Base-by-base conservation (phyloP, 2,329 filamentous ascomycete genomes). In the Phialophora verrucosa region DNA sequence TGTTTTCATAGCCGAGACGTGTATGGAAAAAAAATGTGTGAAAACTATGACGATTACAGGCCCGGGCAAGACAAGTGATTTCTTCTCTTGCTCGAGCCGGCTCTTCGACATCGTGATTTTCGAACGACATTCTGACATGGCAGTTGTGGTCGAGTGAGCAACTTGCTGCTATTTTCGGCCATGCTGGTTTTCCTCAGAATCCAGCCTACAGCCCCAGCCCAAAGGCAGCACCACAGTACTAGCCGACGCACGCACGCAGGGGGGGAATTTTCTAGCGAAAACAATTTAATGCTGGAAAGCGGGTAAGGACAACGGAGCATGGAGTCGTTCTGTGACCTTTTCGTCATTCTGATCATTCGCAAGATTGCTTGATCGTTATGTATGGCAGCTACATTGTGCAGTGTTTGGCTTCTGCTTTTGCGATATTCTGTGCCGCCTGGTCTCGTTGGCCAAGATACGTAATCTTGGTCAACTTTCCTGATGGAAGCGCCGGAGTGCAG, bases 11-110 rank as follows among this genome's bases (percentile, higher is more conserved):
- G 27, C 25, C 17, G n/a, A 20, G 31, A 25, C 25, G 3, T 27
- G 17, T 35, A 55, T 55, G 53, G 10, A 17, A 32, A 35, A n/a
- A 55, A 55, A 55, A 55, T 20, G 49, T 35, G 53, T n/a, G 8
- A 35, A 55, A 55, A 55, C 4, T 20, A 20, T 8, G 17, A 44
- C 38, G n/a, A 10, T 10, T 31, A 17, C 17, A 44, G 38, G 2
- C 1, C 1, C 6, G 38, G 2, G 6, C 14, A n/a, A 44, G 38
- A 44, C 7, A 17, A 7, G 17, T 44, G 38, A 17, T n/a, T 1
- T 44, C 14, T 44, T n/a, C 3, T 44, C 38, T 20, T 7, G 4
- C 35, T 42, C 35, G 12, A 17, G 47, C 14, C 23, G 3, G 47
- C 20, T 50, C 25, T 20, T 25, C 35, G 35, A 12, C 10, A 35